Evolutionary conservation across 768 basidiomycete species (phyloP), one percentile per base, ranked within the genome.

Genomic region (Trametes gibbosa): DNA sequence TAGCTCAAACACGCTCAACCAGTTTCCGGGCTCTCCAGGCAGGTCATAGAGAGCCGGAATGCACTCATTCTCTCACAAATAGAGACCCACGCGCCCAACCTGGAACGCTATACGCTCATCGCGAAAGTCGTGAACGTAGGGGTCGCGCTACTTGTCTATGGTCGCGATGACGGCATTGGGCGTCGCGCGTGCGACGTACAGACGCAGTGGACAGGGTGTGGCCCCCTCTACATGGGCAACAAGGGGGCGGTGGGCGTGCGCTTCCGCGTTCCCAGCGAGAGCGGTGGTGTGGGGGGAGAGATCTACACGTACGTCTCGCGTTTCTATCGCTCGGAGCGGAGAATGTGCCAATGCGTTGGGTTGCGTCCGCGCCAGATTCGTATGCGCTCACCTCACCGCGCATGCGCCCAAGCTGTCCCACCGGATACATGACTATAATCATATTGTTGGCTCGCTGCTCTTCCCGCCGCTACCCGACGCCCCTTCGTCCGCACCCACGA

Each of bases 181-280:
- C 79, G 85, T 58, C 76, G 74, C 54, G 76, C 89, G 21, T 74
- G 76, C 59, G 82, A 90, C 65, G 83, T 90, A 35, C 79, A 92
- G 66, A 87, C 89, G 47, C 76, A 82, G 56, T 88, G 90, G 85
- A 90, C 86, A 0, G 88, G 90, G 7, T 84, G 70, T 68, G 88
- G 87, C 5, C 86, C 84, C 34, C 81, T 71, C 16, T 86, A 82
- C 64, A 90, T 97, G 90, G 92, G 91, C 6, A 97, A 99, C 76
- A 98, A 98, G 73, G 94, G 93, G 25, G 95, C 92, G 0, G 94
- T 97, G 2, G 95, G 90, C 14, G 79, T 94, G 41, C 81, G 95
- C 40, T 87, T 98, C 72, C 84, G 88, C 49, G 78, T 95, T 21
- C 73, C 78, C n/a, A 78, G 76, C 9, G 71, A 75, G 29, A 83